Percentiles rank a stretch among this genome's conserved stretches.
Evolutionary conservation across 2,329 filamentous ascomycete species (phyloP).

Genomic region (Sphaerulina vaccinii): DNA sequence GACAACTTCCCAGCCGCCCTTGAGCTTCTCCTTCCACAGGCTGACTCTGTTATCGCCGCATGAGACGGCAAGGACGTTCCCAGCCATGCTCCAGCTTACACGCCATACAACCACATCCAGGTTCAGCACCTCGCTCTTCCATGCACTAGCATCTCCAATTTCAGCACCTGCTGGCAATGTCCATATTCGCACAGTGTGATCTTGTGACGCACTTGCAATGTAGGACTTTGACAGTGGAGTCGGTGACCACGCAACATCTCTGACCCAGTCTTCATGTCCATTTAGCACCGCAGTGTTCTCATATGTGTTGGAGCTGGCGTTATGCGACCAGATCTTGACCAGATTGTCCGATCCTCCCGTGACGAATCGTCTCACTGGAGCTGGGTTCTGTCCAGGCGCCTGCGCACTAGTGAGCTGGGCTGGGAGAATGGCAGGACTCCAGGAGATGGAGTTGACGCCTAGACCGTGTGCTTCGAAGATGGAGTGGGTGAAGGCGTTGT

Average conservation of each 20-base stretch:
- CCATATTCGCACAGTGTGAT: conserved; percentile 98
- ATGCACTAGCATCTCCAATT: conserved; percentile 59
- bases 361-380: conserved; percentile 72
- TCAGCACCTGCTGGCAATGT: conserved; percentile 54
- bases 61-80: conserved; percentile 91
- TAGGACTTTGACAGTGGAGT: conserved; percentile 94
- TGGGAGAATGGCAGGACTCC: conserved; percentile 82
- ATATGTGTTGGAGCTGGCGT: conserved; percentile 45
- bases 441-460: conserved; percentile 92
- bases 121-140: conserved; percentile 79
- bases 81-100: conserved; percentile 95
- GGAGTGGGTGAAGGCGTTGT: conserved; percentile 86
- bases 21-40: conserved; percentile 97
- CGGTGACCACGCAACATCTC: conserved; percentile 95
- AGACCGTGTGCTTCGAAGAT: conserved; percentile 90
- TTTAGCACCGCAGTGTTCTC: conserved; percentile 59
- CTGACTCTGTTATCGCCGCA: conserved; percentile 95
- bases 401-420: conserved; percentile 77
- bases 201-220: conserved; percentile 91
- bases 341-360: conserved; percentile 93
- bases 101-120: conserved; percentile 93
- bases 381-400: conserved; percentile 47
- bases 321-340: conserved; percentile 90
- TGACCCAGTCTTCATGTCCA: conserved; percentile 94
- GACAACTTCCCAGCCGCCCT: conserved; percentile 94